Evolutionary conservation across 345 rosid species (phyloP).

Genomic region (Euclidium syriacum): DNA sequence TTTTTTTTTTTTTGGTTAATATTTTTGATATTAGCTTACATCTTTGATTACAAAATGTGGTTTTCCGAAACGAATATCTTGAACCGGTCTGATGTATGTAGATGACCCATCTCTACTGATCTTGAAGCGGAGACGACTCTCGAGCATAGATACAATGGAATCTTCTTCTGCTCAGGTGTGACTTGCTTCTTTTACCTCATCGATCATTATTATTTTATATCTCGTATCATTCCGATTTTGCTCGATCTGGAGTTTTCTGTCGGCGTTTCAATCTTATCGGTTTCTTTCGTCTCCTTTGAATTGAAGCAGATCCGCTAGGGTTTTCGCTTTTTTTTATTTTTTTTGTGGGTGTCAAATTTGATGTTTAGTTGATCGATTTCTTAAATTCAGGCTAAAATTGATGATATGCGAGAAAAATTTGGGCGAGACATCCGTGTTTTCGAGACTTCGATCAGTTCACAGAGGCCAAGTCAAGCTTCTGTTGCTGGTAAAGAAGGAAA

Average conservation of each 20-base stretch:
- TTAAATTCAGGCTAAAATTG: constrained; percentile 51
- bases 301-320: neutral
- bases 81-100: constrained; percentile 45
- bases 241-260: neutral
- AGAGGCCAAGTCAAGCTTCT: constrained; percentile 37
- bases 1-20: no score
- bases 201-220: neutral
- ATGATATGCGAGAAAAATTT: constrained; percentile 54
- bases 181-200: neutral
- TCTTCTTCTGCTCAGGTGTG: constrained; percentile 61
- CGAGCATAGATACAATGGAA: constrained; percentile 58
- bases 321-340: neutral
- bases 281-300: neutral
- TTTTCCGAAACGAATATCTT: constrained; percentile 11
- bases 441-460: constrained; percentile 47
- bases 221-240: neutral
- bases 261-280: neutral
- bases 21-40: no score
- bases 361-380: constrained; percentile 19
- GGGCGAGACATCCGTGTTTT: constrained; percentile 78
- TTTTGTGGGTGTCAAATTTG: constrained; percentile 5
- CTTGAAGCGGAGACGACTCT: constrained; percentile 69
- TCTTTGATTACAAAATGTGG: no score
- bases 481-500: constrained; percentile 33
- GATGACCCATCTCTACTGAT: constrained; percentile 42